Evolutionary conservation across 305 asterid species (phyloP).

Genomic region (Plantago rigida): DNA sequence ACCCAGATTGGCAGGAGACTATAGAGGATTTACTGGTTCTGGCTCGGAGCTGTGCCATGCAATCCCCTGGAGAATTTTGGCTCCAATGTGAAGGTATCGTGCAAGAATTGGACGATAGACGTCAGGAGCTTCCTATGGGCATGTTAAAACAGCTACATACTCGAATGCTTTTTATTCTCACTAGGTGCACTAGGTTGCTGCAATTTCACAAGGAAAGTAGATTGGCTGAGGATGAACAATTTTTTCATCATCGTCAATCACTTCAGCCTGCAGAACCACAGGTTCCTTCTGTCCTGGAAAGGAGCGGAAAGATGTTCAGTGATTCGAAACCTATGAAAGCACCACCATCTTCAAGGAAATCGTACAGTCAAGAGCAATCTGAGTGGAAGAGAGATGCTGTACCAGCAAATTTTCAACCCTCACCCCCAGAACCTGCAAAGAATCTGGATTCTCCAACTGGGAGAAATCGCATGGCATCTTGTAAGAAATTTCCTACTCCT

Average conservation of each 20-base stretch:
- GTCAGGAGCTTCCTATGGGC: slow-evolving; percentile 98
- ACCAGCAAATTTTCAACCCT: slow-evolving; percentile 35
- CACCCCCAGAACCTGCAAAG: slow-evolving; percentile 40
- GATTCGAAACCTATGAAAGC: slow-evolving; percentile 40
- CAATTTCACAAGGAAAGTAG: slow-evolving; percentile 97
- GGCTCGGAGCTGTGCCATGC: slow-evolving; percentile 95
- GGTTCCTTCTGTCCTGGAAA: slow-evolving; percentile 37
- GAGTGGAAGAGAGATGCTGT: slow-evolving; percentile 52
- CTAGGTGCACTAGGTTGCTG: slow-evolving; percentile 89
- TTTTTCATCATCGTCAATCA: slow-evolving; percentile 72
- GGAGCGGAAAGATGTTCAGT: slow-evolving; percentile 38
- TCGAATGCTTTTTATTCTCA: slow-evolving; percentile 96
- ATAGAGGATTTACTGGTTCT: slow-evolving; percentile 86
- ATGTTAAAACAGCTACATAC: slow-evolving; percentile 89
- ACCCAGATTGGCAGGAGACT: slow-evolving; percentile 96
- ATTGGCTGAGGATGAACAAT: slow-evolving; percentile 73
- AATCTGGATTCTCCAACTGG: slow-evolving; percentile 43
- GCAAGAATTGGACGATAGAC: slow-evolving; percentile 91
- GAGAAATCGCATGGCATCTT: slow-evolving; percentile 72
- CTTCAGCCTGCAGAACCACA: slow-evolving; percentile 65
- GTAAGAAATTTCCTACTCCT: slow-evolving; percentile 78
- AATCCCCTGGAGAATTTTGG: slow-evolving; percentile 95
- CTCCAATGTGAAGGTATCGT: slow-evolving; percentile 98
- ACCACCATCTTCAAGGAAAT: slow-evolving; percentile 58
- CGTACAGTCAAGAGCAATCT: slow-evolving; percentile 83